Evolutionary conservation across 345 rosid genomes (phyloP).

Genomic region (Eucalyptus sp.): DNA sequence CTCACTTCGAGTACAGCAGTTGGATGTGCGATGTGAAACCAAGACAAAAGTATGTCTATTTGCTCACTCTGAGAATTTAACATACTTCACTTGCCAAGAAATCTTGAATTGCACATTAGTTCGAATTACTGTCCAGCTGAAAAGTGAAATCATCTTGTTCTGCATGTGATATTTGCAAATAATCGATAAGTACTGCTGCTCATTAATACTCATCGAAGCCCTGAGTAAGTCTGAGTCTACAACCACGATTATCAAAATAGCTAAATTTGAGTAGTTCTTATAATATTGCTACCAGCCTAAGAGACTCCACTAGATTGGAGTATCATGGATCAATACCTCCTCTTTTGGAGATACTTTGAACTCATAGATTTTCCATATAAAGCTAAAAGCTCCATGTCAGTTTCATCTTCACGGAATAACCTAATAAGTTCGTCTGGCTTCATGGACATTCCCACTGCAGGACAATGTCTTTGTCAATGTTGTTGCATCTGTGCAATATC

Average conservation of each 20-base stretch:
- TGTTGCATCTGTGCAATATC: constrained; percentile 29
- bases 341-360: background rate
- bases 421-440: background rate
- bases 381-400: background rate
- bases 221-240: background rate
- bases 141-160: background rate
- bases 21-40: constrained; percentile 32
- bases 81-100: background rate
- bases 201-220: background rate
- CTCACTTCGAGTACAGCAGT: constrained; percentile 23
- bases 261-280: background rate
- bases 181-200: background rate
- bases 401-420: background rate
- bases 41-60: constrained; percentile 17
- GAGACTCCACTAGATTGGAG: background rate
- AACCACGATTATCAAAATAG: background rate
- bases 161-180: background rate
- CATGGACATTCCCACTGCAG: background rate
- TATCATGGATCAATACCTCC: background rate
- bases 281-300: background rate
- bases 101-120: background rate
- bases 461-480: constrained; percentile 39
- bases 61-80: background rate
- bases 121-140: background rate
- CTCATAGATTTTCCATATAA: background rate